Base-by-base conservation (phyloP, 1,284 basidiomycete species). In the Omphalotus olearius region DNA sequence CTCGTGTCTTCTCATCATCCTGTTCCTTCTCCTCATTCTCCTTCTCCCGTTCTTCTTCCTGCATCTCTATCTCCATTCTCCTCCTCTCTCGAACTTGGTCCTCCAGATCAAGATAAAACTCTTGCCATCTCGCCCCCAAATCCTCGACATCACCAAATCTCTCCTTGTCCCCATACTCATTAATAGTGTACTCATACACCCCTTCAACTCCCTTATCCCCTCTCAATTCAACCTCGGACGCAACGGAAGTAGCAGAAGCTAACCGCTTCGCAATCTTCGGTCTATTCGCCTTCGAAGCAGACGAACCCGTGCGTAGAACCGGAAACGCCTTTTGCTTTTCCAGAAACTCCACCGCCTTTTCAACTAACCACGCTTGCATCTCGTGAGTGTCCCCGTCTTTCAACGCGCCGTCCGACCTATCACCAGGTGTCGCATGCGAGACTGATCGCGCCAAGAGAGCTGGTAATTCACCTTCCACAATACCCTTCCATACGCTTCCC, bases 21-120 rank as follows among this genome's bases (percentile, higher is more conserved):
- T 57, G 42, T 61, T 60, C 59, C 50, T 75, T 23, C 23, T 23
- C 69, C 18, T 51, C 59, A 60, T 44, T 66, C 56, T 63, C 60
- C 52, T 57, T 62, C 56, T 67, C 65, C 57, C n/a, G n/a, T n/a
- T 68, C 66, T 38, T 62, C 63, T 13, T 65, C 67, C 47, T 70
- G 23, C n/a, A 13, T 10, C 66, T 14, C 20, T 28, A 4, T 43
- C 50, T 37, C 54, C 57, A 58, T 44, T 58, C 59, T 30, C 23
- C n/a, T 60, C 56, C 50, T 59, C 56, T 42, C 46, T 14, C 46
- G 26, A 13, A 54, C 39, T 11, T 48, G 40, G 39, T 56, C 56
- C 33, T 55, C 56, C 23, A 57, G 20, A 16, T 51, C 56, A 17
- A 37, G 39, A 45, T 51, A 55, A 40, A 55, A 42, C 7, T 23